Percentiles rank a stretch among this genome's conserved stretches.
phyloP scores from a whole-genome alignment of 768 basidiomycete genomes.

The Rubroboletus pulcherrimus region DNA sequence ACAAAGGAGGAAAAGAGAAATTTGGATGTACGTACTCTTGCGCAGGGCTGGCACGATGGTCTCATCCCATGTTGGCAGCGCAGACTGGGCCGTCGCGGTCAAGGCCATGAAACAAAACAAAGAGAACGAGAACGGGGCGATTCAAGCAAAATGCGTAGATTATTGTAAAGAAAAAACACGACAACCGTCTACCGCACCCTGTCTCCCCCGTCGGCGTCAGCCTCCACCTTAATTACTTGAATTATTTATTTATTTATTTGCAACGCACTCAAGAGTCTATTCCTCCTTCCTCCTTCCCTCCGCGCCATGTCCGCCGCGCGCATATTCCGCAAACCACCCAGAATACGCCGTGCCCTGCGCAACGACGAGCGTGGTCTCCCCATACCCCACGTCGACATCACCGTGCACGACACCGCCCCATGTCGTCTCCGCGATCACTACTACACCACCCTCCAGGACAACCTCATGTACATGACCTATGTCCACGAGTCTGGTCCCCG shows the following conservation, averaged over 20 bases:
- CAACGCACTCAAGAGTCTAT: neutral
- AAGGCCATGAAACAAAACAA: slow-evolving; percentile 35
- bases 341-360: slow-evolving; percentile 41
- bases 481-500: slow-evolving; percentile 61
- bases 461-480: slow-evolving; percentile 95
- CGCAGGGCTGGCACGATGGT: slow-evolving; percentile 77
- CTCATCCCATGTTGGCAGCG: slow-evolving; percentile 69
- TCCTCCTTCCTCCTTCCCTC: no score
- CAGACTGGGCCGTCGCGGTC: slow-evolving; percentile 37
- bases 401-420: slow-evolving; percentile 66
- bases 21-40: slow-evolving; percentile 51
- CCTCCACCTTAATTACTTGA: neutral
- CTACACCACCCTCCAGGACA: slow-evolving; percentile 72
- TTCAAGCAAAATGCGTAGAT: slow-evolving; percentile 2
- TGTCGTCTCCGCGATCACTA: slow-evolving; percentile 84
- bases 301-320: slow-evolving; percentile 25
- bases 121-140: neutral
- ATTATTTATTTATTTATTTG: slow-evolving; percentile 3
- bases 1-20: neutral
- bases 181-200: neutral
- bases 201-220: neutral
- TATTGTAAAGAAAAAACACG: neutral
- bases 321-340: slow-evolving; percentile 54
- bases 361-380: slow-evolving; percentile 59
- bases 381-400: slow-evolving; percentile 62